Evolutionary conservation across 495 filamentous ascomycete species (phyloP), one percentile per base, ranked within the genome.

Genomic region (Friedmanniomyces simplex): DNA sequence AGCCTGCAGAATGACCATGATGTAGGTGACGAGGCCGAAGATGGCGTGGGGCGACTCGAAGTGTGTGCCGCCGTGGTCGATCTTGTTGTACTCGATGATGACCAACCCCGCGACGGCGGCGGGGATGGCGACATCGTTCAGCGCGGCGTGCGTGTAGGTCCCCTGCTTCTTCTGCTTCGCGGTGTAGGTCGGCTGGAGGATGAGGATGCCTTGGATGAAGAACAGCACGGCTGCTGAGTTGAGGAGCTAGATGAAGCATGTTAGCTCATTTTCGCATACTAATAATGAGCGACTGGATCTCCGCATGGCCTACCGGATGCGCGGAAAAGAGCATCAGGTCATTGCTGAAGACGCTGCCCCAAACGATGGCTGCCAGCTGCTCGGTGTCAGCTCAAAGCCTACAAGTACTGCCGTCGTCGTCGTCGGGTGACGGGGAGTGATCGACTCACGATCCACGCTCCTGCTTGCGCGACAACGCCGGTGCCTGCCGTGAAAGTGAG

Each of bases 181-280:
- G 0, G 86, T 88, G 58, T 86, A 77, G 8, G 91, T 96, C 1
- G 91, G 91, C 68, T 97, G 91, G 30, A 96, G 80, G 66, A 95
- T 72, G 36, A 97, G 82, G 64, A 89, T 82, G 21, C 82, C 83
- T 74, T 95, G 84, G 46, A 86, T 78, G 55, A 88, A 75, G 39
- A 89, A 72, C 54, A 94, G 75, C 24, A 91, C 66, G 25, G 81
- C 89, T 52, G 85, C 69, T 25, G 83, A 84, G 66, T 91, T 91
- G 55, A 94, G 81, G 46, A 96, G 80, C 69, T 82, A 52, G 26
- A 36, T 49, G n/a, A 25, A 55, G 32, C 52, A 59, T 53, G 32
- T 55, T 34, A 45, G 45, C 11, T 26, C n/a, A 2, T 26, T 4
- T 20, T 25, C 26, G 48, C 30, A 36, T 48, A 22, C 39, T n/a